Evolutionary conservation across 371 early-diverging fungal species (phyloP).

Genomic region (Nematocida sp.): DNA sequence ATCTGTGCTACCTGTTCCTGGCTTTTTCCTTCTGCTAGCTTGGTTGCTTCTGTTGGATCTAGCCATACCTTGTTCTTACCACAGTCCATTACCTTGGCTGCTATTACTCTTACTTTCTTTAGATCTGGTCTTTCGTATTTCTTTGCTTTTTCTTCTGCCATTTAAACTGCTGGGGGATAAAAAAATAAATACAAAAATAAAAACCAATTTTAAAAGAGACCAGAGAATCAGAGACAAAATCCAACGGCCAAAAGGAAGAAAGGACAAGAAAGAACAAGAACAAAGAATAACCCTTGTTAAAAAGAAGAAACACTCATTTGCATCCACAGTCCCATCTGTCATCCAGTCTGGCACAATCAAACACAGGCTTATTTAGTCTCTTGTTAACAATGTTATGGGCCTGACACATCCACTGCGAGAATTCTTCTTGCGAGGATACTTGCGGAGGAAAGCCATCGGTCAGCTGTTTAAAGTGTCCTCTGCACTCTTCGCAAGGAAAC

Average conservation of each 20-base stretch:
- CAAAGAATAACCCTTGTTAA: too few species aligned
- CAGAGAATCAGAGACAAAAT: background rate
- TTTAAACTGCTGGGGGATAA: constrained; percentile 19
- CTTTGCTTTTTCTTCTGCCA: constrained; percentile 53
- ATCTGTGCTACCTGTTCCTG: constrained; percentile 83
- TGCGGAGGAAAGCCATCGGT: constrained; percentile 75
- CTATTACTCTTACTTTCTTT: constrained; percentile 66
- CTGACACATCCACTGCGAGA: constrained; percentile 81
- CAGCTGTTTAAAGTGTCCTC: constrained; percentile 66
- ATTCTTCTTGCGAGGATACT: constrained; percentile 69
- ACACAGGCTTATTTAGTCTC: constrained; percentile 75
- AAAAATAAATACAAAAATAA: constrained; percentile 19
- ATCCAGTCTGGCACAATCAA: constrained; percentile 82
- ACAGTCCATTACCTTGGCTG: constrained; percentile 90
- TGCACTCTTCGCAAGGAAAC: constrained; percentile 88
- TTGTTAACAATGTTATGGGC: constrained; percentile 91
- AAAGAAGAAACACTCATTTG: constrained; percentile 8
- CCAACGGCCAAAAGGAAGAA: background rate
- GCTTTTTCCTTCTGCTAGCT: constrained; percentile 90
- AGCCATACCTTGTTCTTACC: constrained; percentile 98
- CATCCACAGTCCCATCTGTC: constrained; percentile 76
- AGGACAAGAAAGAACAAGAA: background rate
- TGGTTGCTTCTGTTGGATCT: constrained; percentile 89
- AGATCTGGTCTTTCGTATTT: constrained; percentile 65
- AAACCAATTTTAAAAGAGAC: background rate